Conservation (phyloP, 2,329 filamentous ascomycete genomes). For the Scedosporium dehoogii region DNA sequence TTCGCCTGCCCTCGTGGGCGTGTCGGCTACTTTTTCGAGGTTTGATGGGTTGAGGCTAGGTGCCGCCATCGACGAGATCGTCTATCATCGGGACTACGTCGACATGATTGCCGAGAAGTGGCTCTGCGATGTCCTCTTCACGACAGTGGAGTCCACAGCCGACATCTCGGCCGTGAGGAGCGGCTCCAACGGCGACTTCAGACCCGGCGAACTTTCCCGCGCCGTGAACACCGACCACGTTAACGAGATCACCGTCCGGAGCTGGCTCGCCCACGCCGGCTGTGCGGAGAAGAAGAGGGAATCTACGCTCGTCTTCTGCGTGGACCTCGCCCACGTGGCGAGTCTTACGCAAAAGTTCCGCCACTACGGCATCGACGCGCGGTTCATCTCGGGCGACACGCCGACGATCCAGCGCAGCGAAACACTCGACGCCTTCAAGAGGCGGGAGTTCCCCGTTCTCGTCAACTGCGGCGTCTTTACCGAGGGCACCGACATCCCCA, state of each 20-base stretch:
- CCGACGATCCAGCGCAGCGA: conserved; percentile 56
- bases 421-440: conserved; percentile 66
- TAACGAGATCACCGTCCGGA: conserved; percentile 76
- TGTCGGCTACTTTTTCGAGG: conserved; percentile 71
- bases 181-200: conserved; percentile 63
- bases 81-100: conserved; percentile 73
- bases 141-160: conserved; percentile 75
- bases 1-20: conserved; percentile 66
- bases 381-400: conserved; percentile 79
- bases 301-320: conserved; percentile 90
- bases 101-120: conserved; percentile 77
- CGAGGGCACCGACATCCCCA: conserved; percentile 95
- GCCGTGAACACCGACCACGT: conserved; percentile 73
- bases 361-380: conserved; percentile 67
- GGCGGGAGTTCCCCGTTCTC: conserved; percentile 71
- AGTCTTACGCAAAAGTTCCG: conserved; percentile 70
- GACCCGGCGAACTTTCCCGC: conserved; percentile 62
- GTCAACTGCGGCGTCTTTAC: conserved; percentile 96
- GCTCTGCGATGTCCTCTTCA: conserved; percentile 88
- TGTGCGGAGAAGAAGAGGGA: conserved; percentile 41
- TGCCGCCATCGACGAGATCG: conserved; percentile 83
- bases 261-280: conserved; percentile 70
- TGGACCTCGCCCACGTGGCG: conserved; percentile 74
- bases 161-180: conserved; percentile 64
- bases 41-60: conserved; percentile 79